phyloP scores from a whole-genome alignment of 2,329 filamentous ascomycete genomes.

The Orbilia brochopaga region DNA sequence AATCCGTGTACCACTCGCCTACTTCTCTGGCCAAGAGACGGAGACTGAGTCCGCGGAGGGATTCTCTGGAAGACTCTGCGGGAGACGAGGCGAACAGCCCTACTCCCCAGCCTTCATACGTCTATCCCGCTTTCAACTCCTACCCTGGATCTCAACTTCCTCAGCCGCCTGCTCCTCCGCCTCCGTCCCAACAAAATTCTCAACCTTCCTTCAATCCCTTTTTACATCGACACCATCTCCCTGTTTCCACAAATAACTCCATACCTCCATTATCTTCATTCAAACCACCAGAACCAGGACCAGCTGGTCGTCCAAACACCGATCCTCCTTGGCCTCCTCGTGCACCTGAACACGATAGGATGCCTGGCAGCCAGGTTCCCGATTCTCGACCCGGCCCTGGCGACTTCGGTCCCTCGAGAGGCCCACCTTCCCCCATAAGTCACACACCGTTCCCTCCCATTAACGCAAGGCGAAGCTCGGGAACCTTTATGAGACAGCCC shows the following conservation, averaged over 20 bases:
- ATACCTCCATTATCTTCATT: constrained; percentile 30
- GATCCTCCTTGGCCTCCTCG: constrained; percentile 34
- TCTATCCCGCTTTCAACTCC: constrained; percentile 40
- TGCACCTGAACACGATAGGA: constrained; percentile 29
- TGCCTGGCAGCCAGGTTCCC: constrained; percentile 33
- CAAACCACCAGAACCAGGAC: constrained; percentile 21
- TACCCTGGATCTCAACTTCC: constrained; percentile 21
- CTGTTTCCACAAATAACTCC: constrained; percentile 22
- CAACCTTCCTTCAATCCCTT: constrained; percentile 44
- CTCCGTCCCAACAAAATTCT: constrained; percentile 29
- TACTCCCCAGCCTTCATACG: constrained; percentile 40
- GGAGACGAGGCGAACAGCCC: constrained; percentile 41
- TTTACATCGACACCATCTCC: constrained; percentile 45
- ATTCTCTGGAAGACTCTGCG: constrained; percentile 42
- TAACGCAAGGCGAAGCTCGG: constrained; percentile 42
- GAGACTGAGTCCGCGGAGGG: constrained; percentile 37
- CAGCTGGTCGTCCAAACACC: constrained; percentile 9
- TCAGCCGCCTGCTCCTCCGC: constrained; percentile 10
- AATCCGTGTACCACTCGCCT: constrained; percentile 47
- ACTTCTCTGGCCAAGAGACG: constrained; percentile 40
- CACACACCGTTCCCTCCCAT: constrained; percentile 32
- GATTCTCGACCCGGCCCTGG: constrained; percentile 45
- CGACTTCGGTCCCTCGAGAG: constrained; percentile 47
- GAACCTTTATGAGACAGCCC: constrained; percentile 27
- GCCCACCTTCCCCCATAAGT: constrained; percentile 40